phyloP scores from a whole-genome alignment of 2,329 filamentous ascomycete genomes.

The Aureobasidium sp. region DNA sequence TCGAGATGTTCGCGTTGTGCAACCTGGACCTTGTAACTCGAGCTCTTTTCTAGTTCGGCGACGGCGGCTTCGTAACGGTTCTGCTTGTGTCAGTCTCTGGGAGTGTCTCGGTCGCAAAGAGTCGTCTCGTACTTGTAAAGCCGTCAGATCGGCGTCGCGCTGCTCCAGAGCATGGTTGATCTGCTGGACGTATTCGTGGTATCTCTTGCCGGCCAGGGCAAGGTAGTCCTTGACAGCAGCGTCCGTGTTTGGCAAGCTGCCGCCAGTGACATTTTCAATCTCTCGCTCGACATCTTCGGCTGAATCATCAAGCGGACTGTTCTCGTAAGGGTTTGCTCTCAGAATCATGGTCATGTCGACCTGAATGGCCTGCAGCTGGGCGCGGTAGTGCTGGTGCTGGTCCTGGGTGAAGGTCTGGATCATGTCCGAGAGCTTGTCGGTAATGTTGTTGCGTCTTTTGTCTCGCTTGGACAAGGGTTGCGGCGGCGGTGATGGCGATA shows the following conservation, averaged over 20 bases:
- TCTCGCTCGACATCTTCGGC: constrained; percentile 61
- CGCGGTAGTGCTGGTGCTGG: constrained; percentile 75
- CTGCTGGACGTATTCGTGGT: constrained; percentile 76
- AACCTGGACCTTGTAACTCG: constrained; percentile 54
- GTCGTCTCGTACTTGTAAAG: constrained; percentile 58
- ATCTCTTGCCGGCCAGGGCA: constrained; percentile 66
- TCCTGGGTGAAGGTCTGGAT: constrained; percentile 72
- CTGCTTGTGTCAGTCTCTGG: constrained; percentile 29
- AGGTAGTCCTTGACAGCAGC: constrained; percentile 62
- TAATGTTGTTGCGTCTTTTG: constrained; percentile 76
- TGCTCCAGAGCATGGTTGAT: constrained; percentile 84
- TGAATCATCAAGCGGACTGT: constrained; percentile 59
- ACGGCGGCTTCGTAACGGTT: constrained; percentile 51
- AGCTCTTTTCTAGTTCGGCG: constrained; percentile 49
- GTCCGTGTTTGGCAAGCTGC: constrained; percentile 34
- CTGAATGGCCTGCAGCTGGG: constrained; percentile 87
- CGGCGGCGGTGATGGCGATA: constrained; percentile 34
- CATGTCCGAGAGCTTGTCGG: constrained; percentile 70
- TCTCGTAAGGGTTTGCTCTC: constrained; percentile 70
- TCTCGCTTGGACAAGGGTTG: constrained; percentile 71
- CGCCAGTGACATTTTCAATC: constrained; percentile 40
- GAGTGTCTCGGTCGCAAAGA: background rate
- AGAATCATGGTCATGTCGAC: constrained; percentile 81
- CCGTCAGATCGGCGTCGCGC: constrained; percentile 73
- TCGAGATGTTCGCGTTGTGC: constrained; percentile 57